phyloP scores from a whole-genome alignment of 306 rosid species.

The Fragaria iinumae region DNA sequence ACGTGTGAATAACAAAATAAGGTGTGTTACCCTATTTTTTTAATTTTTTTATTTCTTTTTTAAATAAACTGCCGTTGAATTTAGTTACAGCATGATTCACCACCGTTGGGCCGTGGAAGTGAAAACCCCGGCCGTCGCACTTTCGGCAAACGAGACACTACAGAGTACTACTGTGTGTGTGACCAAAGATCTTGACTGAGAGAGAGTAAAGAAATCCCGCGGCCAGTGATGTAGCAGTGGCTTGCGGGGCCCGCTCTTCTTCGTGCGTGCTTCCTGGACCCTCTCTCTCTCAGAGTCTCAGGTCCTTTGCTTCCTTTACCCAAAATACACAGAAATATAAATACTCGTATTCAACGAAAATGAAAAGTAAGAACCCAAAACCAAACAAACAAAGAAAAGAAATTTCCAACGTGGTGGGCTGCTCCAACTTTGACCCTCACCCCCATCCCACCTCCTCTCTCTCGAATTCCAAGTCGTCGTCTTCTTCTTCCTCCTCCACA shows the following conservation, averaged over 20 bases:
- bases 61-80: no score
- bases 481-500: neutral
- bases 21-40: no score
- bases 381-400: neutral
- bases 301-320: neutral
- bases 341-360: neutral
- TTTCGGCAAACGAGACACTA: no score
- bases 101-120: no score
- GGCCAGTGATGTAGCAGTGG: neutral
- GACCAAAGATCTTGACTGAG: no score
- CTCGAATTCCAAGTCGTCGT: neutral
- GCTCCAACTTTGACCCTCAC: constrained; percentile 8
- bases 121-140: no score
- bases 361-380: neutral
- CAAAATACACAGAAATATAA: neutral
- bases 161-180: no score
- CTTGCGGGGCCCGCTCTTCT: neutral
- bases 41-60: no score
- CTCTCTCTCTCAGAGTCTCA: neutral
- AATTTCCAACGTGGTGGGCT: constrained; percentile 20
- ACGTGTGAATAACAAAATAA: no score
- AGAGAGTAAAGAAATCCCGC: no score
- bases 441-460: neutral
- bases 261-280: neutral
- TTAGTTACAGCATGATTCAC: no score